Evolutionary conservation across 2,329 filamentous ascomycete species (phyloP).

Genomic region (Tolypocladium amazonense): DNA sequence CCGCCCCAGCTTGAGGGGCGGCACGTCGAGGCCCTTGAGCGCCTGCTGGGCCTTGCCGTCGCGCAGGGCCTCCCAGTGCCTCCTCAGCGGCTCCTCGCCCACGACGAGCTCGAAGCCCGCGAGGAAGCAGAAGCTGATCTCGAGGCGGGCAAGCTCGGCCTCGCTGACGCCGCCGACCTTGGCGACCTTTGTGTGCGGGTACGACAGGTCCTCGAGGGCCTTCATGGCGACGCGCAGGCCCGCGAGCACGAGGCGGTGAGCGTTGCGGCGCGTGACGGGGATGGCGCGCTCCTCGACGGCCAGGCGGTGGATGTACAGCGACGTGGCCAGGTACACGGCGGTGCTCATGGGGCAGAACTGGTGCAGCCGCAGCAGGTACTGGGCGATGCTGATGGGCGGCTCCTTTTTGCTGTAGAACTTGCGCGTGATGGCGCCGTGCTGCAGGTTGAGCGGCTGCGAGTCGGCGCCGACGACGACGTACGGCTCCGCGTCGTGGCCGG

Average conservation of each 20-base stretch:
- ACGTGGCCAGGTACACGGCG: slow-evolving; percentile 83
- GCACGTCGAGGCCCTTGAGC: slow-evolving; percentile 15
- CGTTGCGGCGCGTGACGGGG: slow-evolving; percentile 71
- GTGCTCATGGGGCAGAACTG: slow-evolving; percentile 89
- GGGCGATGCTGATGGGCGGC: slow-evolving; percentile 70
- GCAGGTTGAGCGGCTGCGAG: slow-evolving; percentile 61
- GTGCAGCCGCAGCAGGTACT: slow-evolving; percentile 81
- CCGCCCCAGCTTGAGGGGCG: slow-evolving; percentile 15
- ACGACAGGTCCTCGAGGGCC: slow-evolving; percentile 84
- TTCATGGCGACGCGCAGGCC: slow-evolving; percentile 86
- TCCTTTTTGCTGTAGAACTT: slow-evolving; percentile 89
- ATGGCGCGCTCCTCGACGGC: slow-evolving; percentile 69
- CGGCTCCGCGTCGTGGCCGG: slow-evolving; percentile 23
- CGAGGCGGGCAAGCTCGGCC: slow-evolving; percentile 68
- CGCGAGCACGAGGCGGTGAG: slow-evolving; percentile 76
- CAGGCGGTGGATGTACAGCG: slow-evolving; percentile 76
- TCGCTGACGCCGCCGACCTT: slow-evolving; percentile 83
- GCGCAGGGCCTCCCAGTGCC: slow-evolving; percentile 22
- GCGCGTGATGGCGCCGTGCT: slow-evolving; percentile 76
- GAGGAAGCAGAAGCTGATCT: slow-evolving; percentile 82
- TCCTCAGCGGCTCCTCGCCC: slow-evolving; percentile 17
- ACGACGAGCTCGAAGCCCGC: slow-evolving; percentile 73
- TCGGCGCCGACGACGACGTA: slow-evolving; percentile 57
- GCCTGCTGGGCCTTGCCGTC: slow-evolving; percentile 15
- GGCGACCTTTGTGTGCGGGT: slow-evolving; percentile 73